phyloP scores from a whole-genome alignment of 495 filamentous ascomycete species.

The Aspergillus olivimuriae region DNA sequence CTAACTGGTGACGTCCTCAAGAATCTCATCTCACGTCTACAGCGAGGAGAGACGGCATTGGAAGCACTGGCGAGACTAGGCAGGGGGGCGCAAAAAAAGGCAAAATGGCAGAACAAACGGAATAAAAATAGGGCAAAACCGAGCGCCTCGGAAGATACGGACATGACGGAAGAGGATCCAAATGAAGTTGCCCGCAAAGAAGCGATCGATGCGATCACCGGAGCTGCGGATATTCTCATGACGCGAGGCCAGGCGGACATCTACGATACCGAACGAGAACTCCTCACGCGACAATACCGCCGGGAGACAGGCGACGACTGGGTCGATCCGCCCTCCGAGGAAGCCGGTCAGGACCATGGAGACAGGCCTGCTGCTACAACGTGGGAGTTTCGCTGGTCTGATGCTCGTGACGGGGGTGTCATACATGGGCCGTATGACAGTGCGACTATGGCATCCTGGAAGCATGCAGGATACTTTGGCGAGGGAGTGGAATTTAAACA shows the following conservation, averaged over 20 bases:
- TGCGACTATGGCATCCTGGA: constrained; percentile 80
- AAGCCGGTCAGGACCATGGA: constrained; percentile 16
- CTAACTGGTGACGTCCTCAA: constrained; percentile 68
- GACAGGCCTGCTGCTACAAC: constrained; percentile 36
- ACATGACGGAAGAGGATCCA: constrained; percentile 76
- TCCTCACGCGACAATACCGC: constrained; percentile 72
- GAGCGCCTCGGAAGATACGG: constrained; percentile 40
- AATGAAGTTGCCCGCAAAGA: constrained; percentile 62
- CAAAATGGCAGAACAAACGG: constrained; percentile 55
- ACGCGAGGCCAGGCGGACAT: constrained; percentile 75
- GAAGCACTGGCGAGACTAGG: constrained; percentile 82
- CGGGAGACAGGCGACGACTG: constrained; percentile 89
- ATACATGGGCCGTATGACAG: constrained; percentile 84
- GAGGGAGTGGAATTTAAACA: constrained; percentile 84
- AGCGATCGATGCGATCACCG: constrained; percentile 76
- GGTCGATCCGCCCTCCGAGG: constrained; percentile 53
- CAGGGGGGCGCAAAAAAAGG: constrained; percentile 55
- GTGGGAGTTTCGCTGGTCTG: constrained; percentile 93
- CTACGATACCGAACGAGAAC: constrained; percentile 84
- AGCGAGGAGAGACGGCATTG: constrained; percentile 79
- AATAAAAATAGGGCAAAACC: constrained; percentile 55
- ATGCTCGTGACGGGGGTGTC: constrained; percentile 73
- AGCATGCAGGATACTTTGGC: constrained; percentile 85
- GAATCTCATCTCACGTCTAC: constrained; percentile 62
- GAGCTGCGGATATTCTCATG: constrained; percentile 79